Evolutionary conservation across 768 basidiomycete species (phyloP).

Genomic region (Mycena rosella): DNA sequence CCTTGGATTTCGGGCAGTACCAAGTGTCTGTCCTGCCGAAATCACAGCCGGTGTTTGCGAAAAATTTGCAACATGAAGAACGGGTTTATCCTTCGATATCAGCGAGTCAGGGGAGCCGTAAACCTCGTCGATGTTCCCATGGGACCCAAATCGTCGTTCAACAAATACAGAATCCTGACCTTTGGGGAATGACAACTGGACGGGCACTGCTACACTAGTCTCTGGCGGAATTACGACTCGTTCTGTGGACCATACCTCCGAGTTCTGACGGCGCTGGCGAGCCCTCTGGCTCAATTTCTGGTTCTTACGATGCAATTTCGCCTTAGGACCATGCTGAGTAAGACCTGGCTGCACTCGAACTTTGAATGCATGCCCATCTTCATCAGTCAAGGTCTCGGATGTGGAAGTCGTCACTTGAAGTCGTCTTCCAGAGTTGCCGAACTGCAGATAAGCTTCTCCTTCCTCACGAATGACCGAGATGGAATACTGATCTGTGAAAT

Average conservation of each 20-base stretch:
- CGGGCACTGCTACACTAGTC: slow-evolving; percentile 14
- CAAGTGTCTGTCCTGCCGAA: slow-evolving; percentile 28
- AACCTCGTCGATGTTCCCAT: slow-evolving; percentile 13
- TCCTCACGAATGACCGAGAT: slow-evolving; percentile 43
- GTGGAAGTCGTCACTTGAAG: neutral
- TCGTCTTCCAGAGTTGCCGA: slow-evolving; percentile 11
- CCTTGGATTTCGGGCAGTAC: slow-evolving; percentile 12
- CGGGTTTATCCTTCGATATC: neutral
- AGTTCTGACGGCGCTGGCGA: neutral
- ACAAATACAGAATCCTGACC: slow-evolving; percentile 18
- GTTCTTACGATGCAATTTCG: slow-evolving; percentile 4
- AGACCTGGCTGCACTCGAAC: neutral
- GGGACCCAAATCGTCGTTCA: slow-evolving; percentile 21
- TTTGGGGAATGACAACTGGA: slow-evolving; percentile 1
- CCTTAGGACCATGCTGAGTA: slow-evolving; percentile 1
- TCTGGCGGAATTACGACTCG: slow-evolving; percentile 32
- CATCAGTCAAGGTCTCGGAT: neutral
- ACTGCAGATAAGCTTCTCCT: slow-evolving; percentile 2
- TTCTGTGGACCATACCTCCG: slow-evolving; percentile 24
- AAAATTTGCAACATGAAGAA: slow-evolving; percentile 12
- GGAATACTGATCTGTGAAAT: slow-evolving; percentile 48
- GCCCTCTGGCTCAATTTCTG: slow-evolving; percentile 9
- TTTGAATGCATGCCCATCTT: slow-evolving; percentile 19
- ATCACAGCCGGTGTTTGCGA: slow-evolving; percentile 11
- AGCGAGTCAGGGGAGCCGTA: slow-evolving; percentile 35